Evolutionary conservation across 371 early-diverging fungal species (phyloP).

Genomic region (Dichotomocladium elegans): DNA sequence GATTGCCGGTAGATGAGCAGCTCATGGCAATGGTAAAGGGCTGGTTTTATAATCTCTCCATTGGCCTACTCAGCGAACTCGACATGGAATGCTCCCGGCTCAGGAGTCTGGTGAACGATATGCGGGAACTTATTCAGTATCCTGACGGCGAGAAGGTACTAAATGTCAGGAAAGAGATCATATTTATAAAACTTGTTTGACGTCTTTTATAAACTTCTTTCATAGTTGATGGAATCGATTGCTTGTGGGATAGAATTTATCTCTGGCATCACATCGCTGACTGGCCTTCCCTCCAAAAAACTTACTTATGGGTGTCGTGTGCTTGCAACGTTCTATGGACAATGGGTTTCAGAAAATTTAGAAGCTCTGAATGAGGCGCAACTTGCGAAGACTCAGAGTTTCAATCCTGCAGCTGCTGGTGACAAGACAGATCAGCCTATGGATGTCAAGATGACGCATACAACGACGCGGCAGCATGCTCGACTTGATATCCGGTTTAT

Average conservation of each 20-base stretch:
- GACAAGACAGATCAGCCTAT: not conserved
- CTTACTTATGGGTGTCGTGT: constrained; percentile 22
- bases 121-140: constrained; percentile 20
- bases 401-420: not conserved
- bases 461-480: not conserved
- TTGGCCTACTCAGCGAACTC: constrained; percentile 25
- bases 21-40: constrained; percentile 30
- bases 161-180: not conserved
- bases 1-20: constrained; percentile 40
- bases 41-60: constrained; percentile 34
- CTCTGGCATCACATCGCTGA: constrained; percentile 22
- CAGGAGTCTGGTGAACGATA: constrained; percentile 20
- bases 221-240: constrained; percentile 37
- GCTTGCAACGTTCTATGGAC: constrained; percentile 32
- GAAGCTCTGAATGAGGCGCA: constrained; percentile 21
- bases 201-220: not conserved
- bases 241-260: constrained; percentile 38
- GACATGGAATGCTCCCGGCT: constrained; percentile 34
- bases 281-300: constrained; percentile 27
- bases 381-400: not conserved
- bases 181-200: not conserved
- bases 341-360: constrained; percentile 34
- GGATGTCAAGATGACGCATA: constrained; percentile 8
- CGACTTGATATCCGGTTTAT: constrained; percentile 37
- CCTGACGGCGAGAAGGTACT: constrained; percentile 30